Base-by-base conservation (phyloP, 768 basidiomycete genomes). In the Hericium alpestre region DNA sequence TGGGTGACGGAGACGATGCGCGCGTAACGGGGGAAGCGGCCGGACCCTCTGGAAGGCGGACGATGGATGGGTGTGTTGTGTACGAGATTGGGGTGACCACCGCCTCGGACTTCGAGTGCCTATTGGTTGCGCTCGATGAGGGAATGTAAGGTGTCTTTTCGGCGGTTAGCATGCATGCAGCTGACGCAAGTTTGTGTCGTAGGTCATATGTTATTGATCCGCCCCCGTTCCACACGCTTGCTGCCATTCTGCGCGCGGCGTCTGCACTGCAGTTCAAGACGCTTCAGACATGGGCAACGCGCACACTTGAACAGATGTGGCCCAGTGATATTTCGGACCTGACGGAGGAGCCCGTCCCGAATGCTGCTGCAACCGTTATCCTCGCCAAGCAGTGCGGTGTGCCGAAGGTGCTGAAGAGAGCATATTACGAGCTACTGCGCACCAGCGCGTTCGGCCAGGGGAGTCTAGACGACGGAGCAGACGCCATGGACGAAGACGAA, bases 341-440 rank as follows among this genome's bases (percentile, higher is more conserved):
- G 20, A 41, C 41, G 6, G 58, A 58, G n/a, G 54, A 54, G 12
- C 40, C n/a, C 40, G 40, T 13, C 20, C 63, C 65, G 0, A 53
- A 67, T 37, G 71, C 73, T 2, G 65, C 64, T 1, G 66, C 65
- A 22, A 72, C 69, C 2, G 60, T 75, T 16, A 46, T 62, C 16
- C 65, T 76, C 15, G 72, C 70, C 15, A 67, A 66, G 11, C 18
- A 59, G 2, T 71, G 60, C 56, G 60, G 65, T 20, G 63, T 66
- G 2, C 59, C 66, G 8, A 40, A 46, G 1, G 66, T 75, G 22
- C 62, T 71, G 9, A 71, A 72, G 51, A 64, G 66, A 47, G 74
- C 74, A 1, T 74, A 70, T 54, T 76, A 76, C 58, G 73, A 76
- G 57, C 65, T 77, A 38, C 62, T 73, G 4, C 65, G 73, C 32